Evolutionary conservation across 225 moss, liverwort and hornwort species (phyloP), one percentile per base, ranked within the genome.

Genomic region (Marchantia polymorpha): DNA sequence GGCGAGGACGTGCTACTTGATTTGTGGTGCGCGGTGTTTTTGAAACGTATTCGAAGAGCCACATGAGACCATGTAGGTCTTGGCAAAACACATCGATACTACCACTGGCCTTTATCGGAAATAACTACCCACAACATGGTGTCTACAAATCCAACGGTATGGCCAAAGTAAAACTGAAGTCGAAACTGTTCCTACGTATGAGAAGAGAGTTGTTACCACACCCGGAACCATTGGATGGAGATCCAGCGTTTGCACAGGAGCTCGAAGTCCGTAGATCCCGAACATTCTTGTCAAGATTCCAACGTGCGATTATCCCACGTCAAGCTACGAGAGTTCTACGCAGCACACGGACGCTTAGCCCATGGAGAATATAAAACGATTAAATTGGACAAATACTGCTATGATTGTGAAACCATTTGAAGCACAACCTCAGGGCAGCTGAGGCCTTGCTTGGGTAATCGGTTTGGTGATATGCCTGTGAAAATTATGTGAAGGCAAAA

Each of bases 361-460:
- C 39, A 39, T 39, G 39, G 39, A 39, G 39, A 39, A 39, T 39
- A 39, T 39, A 39, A 39, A 2, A 39, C 5, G 39, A 39, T 2
- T 39, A 39, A 39, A 39, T 39, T 39, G 39, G 39, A 39, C 39
- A 39, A 39, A 60, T 60, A 22, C 9, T 65, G 65, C 65, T 65
- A 29, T 8, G 19, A 19, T 27, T 26, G 27, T 12, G 65, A 48
- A 69, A 69, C 3, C 46, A 47, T 46, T 69, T 39, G 39, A 39
- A 69, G 69, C 69, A 47, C 69, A 10, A 48, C 30, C 69, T 26
- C 65, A 29, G 12, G 69, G 20, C 0, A 69, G 47, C 47, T 48
- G 69, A 69, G 46, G 69, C 39, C 26, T 1, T 69, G 69, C 17
- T 69, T 69, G 16, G 69, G 46, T 69, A 69, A 69, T 69, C 69